These are phyloP conservation scores for Albizia julibrissin DNA, from an alignment of 306 rosid species.

Conservation along the genomic window DNA sequence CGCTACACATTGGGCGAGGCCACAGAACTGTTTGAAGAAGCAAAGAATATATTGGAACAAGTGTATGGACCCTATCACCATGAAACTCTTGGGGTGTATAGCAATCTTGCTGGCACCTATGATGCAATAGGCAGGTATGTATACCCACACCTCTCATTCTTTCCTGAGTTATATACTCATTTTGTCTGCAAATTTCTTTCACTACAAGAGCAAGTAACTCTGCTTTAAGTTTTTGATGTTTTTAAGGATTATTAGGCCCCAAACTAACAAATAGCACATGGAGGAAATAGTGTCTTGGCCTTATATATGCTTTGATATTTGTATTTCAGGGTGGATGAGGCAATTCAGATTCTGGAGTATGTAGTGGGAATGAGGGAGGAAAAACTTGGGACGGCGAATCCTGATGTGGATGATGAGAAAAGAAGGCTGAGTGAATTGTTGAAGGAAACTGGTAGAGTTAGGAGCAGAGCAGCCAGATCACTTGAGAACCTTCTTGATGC, in stretches of 20 bases:
- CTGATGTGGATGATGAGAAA: conserved; percentile 90
- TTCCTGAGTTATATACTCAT: neutral
- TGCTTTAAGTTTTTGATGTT: neutral
- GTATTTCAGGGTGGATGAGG: conserved; percentile 77
- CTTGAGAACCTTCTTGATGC: conserved; percentile 78
- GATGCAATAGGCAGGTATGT: conserved; percentile 93
- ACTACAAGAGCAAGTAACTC: neutral
- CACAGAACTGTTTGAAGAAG: conserved; percentile 79
- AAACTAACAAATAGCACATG: neutral
- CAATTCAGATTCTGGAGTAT: conserved; percentile 77
- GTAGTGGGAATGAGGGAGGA: conserved; percentile 79
- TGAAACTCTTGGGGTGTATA: conserved; percentile 86
- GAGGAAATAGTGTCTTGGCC: conserved; percentile 10
- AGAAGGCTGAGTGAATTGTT: conserved; percentile 79
- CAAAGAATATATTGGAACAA: conserved; percentile 62
- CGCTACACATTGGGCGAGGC: conserved; percentile 64
- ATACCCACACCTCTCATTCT: neutral
- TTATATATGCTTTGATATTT: conserved; percentile 6
- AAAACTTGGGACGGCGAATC: conserved; percentile 92
- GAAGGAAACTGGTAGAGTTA: conserved; percentile 86
- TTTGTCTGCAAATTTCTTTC: neutral
- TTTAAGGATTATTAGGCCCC: neutral
- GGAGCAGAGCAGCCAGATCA: conserved; percentile 66
- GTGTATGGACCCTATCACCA: conserved; percentile 82
- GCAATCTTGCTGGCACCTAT: conserved; percentile 95